Base-by-base conservation (phyloP, 768 basidiomycete genomes). In the Suillus occidentalis region DNA sequence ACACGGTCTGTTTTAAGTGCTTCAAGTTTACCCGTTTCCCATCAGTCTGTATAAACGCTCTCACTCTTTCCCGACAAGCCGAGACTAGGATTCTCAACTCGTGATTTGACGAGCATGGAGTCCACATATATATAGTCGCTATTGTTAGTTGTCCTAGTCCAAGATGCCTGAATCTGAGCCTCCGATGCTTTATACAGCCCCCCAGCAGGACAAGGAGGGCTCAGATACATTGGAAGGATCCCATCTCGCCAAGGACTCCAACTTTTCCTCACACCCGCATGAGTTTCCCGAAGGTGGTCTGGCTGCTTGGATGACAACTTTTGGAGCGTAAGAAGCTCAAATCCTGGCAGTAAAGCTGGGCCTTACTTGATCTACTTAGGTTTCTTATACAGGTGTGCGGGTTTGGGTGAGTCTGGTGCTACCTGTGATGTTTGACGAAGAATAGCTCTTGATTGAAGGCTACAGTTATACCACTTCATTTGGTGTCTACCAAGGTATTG, bases 401-500 rank as follows among this genome's bases (percentile, higher is more conserved):
- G 1, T 79, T 74, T 37, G 79, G 79, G 73, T 79, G 40, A 36
- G 68, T 39, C 9, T 39, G 9, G 36, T 18, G 2, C 1, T 2
- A 53, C 28, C 2, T 31, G 31, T 31, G 4, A 36, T 20, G 66
- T 13, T 20, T 22, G 12, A 20, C 28, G 16, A 14, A 20, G 40
- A 52, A n/a, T 52, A 16, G 8, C 5, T 49, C 10, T 8, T 22
- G 7, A 16, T 20, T 4, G 12, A 14, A 22, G 16, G 18, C 12
- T 12, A 20, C 49, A 80, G 81, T 43, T 79, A 80, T 58, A 66
- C 75, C 10, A 71, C 73, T 49, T 76, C 79, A 5, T 82, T 79
- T 47, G 81, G 81, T 36, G 81, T 80, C 55, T 82, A 82, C 64
- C 80, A 82, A 78, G 80, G 80, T 75, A 63, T 10, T 37, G 14